These are phyloP conservation scores for Camelina sativa DNA, from an alignment of 345 rosid species.

Conservation along the genomic window DNA sequence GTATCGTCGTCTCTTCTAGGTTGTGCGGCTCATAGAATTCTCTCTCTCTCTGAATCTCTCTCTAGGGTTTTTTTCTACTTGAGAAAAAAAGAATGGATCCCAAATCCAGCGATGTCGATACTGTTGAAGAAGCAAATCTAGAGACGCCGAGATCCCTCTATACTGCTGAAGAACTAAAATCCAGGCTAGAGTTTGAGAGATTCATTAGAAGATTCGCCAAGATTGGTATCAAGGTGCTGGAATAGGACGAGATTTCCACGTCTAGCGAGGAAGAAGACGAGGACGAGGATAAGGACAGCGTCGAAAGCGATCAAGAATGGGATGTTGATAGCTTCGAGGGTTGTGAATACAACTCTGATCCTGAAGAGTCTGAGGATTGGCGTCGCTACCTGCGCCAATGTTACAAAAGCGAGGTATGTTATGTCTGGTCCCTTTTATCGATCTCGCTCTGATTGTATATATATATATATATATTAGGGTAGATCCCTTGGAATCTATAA, in stretches of 20 bases:
- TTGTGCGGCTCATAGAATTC: no score
- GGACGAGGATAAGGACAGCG: not conserved
- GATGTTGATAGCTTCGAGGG: slow-evolving; percentile 3
- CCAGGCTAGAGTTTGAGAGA: no score
- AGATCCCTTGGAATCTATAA: no score
- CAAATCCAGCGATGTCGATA: not conserved
- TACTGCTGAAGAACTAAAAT: no score
- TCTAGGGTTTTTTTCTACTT: not conserved
- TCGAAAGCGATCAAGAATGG: slow-evolving; percentile 7
- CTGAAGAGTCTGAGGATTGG: not conserved
- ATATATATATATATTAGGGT: no score
- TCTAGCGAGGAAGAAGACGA: not conserved
- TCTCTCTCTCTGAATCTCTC: no score
- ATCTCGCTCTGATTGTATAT: no score
- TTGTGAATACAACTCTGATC: not conserved
- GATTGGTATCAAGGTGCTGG: not conserved
- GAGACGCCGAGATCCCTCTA: not conserved
- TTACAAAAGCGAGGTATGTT: slow-evolving; percentile 4
- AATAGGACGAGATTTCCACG: not conserved
- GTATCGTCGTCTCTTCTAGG: not conserved
- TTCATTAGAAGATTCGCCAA: not conserved
- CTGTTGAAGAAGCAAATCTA: not conserved
- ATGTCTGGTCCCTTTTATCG: no score
- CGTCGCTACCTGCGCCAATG: not conserved
- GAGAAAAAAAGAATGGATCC: not conserved